phyloP scores from a whole-genome alignment of 805 yeast genomes.

The Debaryomyces castellii region DNA sequence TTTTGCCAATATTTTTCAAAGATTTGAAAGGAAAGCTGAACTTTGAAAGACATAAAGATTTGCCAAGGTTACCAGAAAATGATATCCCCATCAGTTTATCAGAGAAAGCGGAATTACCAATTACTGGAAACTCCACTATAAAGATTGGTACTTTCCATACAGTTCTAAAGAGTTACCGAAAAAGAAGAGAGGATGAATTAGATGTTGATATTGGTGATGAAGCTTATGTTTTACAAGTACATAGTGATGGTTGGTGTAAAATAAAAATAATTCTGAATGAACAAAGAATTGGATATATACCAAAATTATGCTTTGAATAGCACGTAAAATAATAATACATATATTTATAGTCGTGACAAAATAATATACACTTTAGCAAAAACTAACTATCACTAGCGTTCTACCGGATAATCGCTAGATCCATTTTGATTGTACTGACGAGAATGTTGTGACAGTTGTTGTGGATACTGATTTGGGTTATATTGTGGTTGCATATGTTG shows the following conservation, averaged over 20 bases:
- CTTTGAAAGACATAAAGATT: constrained; percentile 2
- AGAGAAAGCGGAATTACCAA: neutral
- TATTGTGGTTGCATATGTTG: constrained; percentile 10
- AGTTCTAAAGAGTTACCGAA: constrained; percentile 23
- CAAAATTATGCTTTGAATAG: constrained; percentile 24
- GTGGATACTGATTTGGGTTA: constrained; percentile 12
- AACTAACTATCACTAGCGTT: neutral
- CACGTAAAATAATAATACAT: neutral
- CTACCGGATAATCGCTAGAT: neutral
- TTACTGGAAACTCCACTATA: neutral
- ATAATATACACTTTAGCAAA: constrained; percentile 1
- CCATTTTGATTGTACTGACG: constrained; percentile 2
- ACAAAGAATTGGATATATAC: constrained; percentile 30
- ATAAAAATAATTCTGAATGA: constrained; percentile 16
- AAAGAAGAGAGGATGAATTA: constrained; percentile 33
- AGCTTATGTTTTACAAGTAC: constrained; percentile 21
- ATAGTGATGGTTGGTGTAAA: constrained; percentile 41
- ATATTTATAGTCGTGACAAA: neutral
- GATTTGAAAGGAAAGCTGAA: neutral
- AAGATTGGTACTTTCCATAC: neutral
- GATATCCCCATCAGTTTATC: neutral
- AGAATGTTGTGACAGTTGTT: constrained; percentile 10
- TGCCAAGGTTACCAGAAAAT: constrained; percentile 20
- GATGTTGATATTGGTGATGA: constrained; percentile 29
- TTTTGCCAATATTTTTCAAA: constrained; percentile 1